Evolutionary conservation across 2,329 filamentous ascomycete species (phyloP).

Genomic region (Arachnomyces sp.): DNA sequence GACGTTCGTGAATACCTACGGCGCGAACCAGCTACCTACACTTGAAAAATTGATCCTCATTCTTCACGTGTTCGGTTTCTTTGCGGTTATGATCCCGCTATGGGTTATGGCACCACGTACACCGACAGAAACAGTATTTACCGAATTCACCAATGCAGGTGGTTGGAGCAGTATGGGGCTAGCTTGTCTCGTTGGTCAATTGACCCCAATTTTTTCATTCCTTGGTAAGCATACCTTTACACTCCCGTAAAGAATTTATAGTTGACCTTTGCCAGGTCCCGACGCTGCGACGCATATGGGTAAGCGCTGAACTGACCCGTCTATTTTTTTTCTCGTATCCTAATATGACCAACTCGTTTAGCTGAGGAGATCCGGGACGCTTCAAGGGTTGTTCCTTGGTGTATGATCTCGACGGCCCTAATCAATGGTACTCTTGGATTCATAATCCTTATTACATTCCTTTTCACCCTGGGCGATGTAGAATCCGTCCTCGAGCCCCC

Average conservation of each 20-base stretch:
- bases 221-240: conserved; percentile 18
- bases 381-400: conserved; percentile 25
- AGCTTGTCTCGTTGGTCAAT: conserved; percentile 31
- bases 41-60: conserved; percentile 43
- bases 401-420: conserved; percentile 28
- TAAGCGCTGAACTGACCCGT: conserved; percentile 6
- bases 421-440: conserved; percentile 31
- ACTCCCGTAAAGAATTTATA: no score
- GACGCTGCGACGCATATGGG: conserved; percentile 33
- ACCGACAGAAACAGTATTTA: conserved; percentile 37
- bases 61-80: conserved; percentile 45
- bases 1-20: conserved; percentile 36
- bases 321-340: neutral
- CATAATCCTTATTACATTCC: conserved; percentile 29
- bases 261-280: conserved; percentile 6
- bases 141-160: conserved; percentile 40
- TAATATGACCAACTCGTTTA: conserved; percentile 16
- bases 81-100: conserved; percentile 43
- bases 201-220: conserved; percentile 29
- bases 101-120: conserved; percentile 35
- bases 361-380: conserved; percentile 35
- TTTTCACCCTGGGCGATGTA: conserved; percentile 31
- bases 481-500: conserved; percentile 17
- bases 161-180: conserved; percentile 38
- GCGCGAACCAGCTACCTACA: conserved; percentile 36